phyloP scores from a whole-genome alignment of 164 flowering plant genomes.

The Berberis thunbergii region DNA sequence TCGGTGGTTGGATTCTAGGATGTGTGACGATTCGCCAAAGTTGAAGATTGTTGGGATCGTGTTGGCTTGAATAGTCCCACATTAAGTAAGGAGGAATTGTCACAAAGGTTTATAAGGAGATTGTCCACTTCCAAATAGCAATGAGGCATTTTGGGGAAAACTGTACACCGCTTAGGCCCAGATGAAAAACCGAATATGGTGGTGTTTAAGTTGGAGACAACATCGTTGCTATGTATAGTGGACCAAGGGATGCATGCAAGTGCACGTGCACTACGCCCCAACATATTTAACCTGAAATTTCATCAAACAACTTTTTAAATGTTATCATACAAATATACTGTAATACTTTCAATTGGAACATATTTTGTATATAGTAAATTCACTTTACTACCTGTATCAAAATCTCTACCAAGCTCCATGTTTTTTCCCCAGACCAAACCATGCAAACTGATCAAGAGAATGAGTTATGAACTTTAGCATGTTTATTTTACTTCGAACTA shows the following conservation, averaged over 20 bases:
- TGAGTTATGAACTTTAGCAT: background rate
- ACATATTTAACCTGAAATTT: conserved; percentile 62
- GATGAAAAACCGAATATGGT: too few species aligned
- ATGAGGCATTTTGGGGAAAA: too few species aligned
- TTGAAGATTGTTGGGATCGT: too few species aligned
- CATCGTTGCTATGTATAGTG: too few species aligned
- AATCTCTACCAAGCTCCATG: conserved; percentile 90
- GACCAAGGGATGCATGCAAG: conserved; percentile 10
- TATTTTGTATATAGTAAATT: background rate
- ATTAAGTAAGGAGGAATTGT: too few species aligned
- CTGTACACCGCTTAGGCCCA: too few species aligned
- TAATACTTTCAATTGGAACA: background rate
- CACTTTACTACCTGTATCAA: conserved; percentile 88
- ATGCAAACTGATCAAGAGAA: conserved; percentile 46
- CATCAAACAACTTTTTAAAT: background rate
- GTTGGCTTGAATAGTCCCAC: too few species aligned
- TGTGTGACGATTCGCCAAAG: too few species aligned
- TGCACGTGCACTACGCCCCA: conserved; percentile 67
- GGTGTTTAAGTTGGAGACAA: too few species aligned
- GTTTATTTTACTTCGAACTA: background rate
- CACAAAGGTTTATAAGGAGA: too few species aligned
- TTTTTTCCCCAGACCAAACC: conserved; percentile 81
- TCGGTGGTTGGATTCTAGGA: too few species aligned
- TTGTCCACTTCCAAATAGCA: too few species aligned
- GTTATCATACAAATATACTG: background rate